Evolutionary conservation across 225 moss, liverwort and hornwort genomes (phyloP).

Genomic region (Rhytidiadelphus loreus): DNA sequence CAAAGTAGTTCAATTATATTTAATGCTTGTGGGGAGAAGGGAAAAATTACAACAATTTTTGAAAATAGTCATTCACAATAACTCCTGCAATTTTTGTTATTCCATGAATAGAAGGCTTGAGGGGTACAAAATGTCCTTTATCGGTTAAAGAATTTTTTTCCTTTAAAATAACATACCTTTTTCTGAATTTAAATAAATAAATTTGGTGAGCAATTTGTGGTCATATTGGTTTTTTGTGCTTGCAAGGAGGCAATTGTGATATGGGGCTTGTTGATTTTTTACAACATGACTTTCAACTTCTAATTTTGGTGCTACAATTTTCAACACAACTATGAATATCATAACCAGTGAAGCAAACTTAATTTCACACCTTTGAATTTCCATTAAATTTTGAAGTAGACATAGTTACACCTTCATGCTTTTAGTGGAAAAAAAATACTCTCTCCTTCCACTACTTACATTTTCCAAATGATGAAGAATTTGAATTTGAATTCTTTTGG

Average conservation of each 20-base stretch:
- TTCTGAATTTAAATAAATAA: too few species aligned
- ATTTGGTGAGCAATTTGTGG: not conserved
- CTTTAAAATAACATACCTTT: not conserved
- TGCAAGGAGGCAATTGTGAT: not conserved
- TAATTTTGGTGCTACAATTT: not conserved
- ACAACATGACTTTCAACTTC: not conserved
- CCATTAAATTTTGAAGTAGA: not conserved
- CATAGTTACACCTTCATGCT: not conserved
- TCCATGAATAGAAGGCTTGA: fast-evolving
- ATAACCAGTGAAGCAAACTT: not conserved
- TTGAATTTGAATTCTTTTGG: not conserved
- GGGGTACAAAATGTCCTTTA: too few species aligned
- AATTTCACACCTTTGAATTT: not conserved
- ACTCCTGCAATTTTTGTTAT: fast-evolving
- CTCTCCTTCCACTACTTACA: not conserved
- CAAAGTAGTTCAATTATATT: not conserved
- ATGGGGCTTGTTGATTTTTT: not conserved
- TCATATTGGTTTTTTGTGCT: not conserved
- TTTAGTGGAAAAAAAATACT: not conserved
- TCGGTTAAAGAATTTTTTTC: not conserved
- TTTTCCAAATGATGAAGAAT: not conserved
- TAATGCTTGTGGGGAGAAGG: fast-evolving
- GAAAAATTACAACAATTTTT: too few species aligned
- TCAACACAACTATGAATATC: not conserved
- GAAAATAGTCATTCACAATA: too few species aligned